Percentiles rank a stretch among this genome's conserved stretches.
Evolutionary conservation across 2,329 filamentous ascomycete genomes (phyloP).

Genomic region (Cercospora canescens): DNA sequence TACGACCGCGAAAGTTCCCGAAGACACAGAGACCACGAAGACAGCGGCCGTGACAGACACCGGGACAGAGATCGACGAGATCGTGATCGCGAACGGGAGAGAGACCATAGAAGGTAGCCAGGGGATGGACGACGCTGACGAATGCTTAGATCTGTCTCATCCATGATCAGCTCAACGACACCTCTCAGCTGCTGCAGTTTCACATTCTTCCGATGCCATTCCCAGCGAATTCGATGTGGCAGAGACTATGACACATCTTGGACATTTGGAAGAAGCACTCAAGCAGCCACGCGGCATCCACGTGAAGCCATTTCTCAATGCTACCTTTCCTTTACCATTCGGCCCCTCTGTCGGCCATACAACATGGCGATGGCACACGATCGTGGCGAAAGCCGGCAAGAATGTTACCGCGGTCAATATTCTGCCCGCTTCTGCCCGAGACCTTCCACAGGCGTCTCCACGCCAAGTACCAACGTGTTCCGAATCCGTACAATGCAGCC

Average conservation of each 20-base stretch:
- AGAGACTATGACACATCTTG: neutral
- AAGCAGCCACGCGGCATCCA: neutral
- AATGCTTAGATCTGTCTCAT: slow-evolving; percentile 14
- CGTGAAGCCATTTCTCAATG: neutral
- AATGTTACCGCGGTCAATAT: neutral
- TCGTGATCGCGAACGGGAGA: slow-evolving; percentile 22
- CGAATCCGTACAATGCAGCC: neutral
- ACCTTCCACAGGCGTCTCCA: neutral
- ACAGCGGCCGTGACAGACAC: slow-evolving; percentile 25
- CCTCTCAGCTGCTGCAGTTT: neutral
- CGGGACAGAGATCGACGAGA: slow-evolving; percentile 15
- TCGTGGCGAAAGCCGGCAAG: neutral
- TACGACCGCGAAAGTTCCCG: slow-evolving; percentile 20
- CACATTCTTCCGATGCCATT: neutral
- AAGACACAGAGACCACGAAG: slow-evolving; percentile 26
- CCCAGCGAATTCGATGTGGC: neutral
- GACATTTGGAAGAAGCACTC: neutral
- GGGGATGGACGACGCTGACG: slow-evolving; percentile 14
- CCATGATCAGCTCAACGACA: neutral
- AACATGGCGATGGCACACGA: neutral
- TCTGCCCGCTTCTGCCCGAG: neutral
- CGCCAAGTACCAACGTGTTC: neutral
- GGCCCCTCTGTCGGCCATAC: neutral
- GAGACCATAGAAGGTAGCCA: slow-evolving; percentile 22
- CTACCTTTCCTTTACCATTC: neutral